Base-by-base conservation (phyloP, 208 protist genomes). In the Leptomonas pyrrhocoris region DNA sequence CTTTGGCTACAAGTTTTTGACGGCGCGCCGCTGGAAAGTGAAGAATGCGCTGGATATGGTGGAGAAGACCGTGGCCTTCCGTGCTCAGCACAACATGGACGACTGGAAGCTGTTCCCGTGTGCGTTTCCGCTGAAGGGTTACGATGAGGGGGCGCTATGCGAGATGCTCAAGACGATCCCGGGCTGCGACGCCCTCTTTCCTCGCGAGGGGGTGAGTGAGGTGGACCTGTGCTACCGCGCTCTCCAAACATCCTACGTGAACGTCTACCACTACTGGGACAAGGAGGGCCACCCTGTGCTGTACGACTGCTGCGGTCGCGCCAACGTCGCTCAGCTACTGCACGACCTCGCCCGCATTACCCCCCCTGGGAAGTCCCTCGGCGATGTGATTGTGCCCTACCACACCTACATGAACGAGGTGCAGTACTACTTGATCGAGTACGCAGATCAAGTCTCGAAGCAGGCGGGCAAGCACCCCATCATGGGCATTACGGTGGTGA, bases 361-460 rank as follows among this genome's bases (percentile, higher is more conserved):
- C 11, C 73, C 76, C 6, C 38, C 73, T 0, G 83, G 81, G 58
- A 79, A 86, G 46, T 28, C 53, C 0, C 43, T 77, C 13, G 70
- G 66, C 28, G 84, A 94, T 34, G 68, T 81, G 16, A 70, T 87
- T 57, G 71, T 90, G 23, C 74, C 72, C 0, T 94, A 89, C 36
- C 88, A 94, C 75, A 76, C 80, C 18, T 90, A 90, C 77, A 85
- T 88, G 81, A 94, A 94, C 69, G 80, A 88, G 63, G 81, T 94
- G 34, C 83, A 89, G 63, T 83, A 89, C 73, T 78, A 83, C 50
- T 31, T 94, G 27, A 80, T 89, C 38, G 60, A 71, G 18, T 88
- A 94, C 59, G 77, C 74, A 0, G 68, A 92, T 56, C 28, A 49
- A 1, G 38, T 77, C 27, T 78, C 62, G 16, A 59, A 61, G 62